These are phyloP conservation scores for Ophiostoma fasciatum DNA, from an alignment of 2,329 filamentous ascomycete species.

Conservation along the genomic window DNA sequence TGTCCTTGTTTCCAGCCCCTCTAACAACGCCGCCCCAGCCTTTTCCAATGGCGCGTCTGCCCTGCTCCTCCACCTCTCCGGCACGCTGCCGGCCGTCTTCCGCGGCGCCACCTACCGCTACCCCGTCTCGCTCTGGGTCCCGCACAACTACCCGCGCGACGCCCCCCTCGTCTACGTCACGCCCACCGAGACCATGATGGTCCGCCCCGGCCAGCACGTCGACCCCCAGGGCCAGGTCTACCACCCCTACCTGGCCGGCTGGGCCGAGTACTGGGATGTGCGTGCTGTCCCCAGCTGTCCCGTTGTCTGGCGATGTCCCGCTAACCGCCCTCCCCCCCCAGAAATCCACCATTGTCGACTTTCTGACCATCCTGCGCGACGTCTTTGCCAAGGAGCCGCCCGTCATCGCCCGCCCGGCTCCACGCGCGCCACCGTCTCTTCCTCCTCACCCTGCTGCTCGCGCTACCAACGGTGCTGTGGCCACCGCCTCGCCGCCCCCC, in stretches of 20 bases:
- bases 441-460: slow-evolving; percentile 23
- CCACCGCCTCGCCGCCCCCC: slow-evolving; percentile 45
- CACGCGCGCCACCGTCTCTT: slow-evolving; percentile 15
- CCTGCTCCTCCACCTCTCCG: slow-evolving; percentile 70
- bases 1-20: no score
- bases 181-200: slow-evolving; percentile 74
- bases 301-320: no score
- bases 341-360: slow-evolving; percentile 76
- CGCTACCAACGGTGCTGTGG: no score
- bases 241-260: slow-evolving; percentile 86
- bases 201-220: slow-evolving; percentile 88
- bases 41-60: slow-evolving; percentile 80
- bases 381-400: slow-evolving; percentile 93
- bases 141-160: slow-evolving; percentile 76
- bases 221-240: slow-evolving; percentile 87
- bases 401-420: slow-evolving; percentile 57
- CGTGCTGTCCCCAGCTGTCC: slow-evolving; percentile 22
- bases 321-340: slow-evolving; percentile 18
- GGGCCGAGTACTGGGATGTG: slow-evolving; percentile 83
- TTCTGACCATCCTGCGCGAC: slow-evolving; percentile 67
- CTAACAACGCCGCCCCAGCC: no score
- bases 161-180: slow-evolving; percentile 79
- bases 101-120: slow-evolving; percentile 82
- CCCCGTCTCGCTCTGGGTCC: slow-evolving; percentile 84
- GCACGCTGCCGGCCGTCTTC: slow-evolving; percentile 84